phyloP scores from a whole-genome alignment of 2,329 filamentous ascomycete genomes.

The Cladosporium velox region DNA sequence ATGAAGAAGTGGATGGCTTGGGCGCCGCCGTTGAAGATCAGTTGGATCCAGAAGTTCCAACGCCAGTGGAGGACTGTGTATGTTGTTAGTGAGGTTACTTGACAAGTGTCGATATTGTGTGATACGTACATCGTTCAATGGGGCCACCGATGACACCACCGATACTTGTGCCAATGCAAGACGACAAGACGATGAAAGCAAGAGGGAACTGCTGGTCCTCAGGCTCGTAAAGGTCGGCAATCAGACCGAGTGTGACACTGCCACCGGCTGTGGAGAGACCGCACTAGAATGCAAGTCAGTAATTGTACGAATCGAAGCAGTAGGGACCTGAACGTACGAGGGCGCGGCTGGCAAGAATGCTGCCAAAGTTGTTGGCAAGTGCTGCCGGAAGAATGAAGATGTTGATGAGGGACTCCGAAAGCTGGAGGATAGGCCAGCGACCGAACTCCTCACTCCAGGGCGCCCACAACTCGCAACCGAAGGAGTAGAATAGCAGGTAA shows the following conservation, averaged over 20 bases:
- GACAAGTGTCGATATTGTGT: not conserved
- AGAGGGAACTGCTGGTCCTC: conserved; percentile 60
- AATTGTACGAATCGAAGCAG: not conserved
- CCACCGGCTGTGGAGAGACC: conserved; percentile 62
- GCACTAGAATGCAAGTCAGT: conserved; percentile 26
- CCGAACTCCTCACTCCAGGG: conserved; percentile 56
- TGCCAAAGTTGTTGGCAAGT: conserved; percentile 43
- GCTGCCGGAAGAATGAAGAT: conserved; percentile 49
- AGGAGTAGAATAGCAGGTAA: conserved; percentile 52
- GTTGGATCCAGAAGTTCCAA: conserved; percentile 81
- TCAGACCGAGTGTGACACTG: conserved; percentile 62
- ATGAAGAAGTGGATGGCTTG: conserved; percentile 66
- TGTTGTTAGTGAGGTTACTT: not conserved
- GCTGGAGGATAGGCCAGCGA: conserved; percentile 49
- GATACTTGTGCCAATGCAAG: conserved; percentile 26
- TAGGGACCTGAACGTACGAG: conserved; percentile 31
- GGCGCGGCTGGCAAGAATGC: conserved; percentile 44
- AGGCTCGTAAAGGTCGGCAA: conserved; percentile 61
- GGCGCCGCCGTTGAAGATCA: conserved; percentile 71
- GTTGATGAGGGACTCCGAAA: conserved; percentile 51
- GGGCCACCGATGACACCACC: conserved; percentile 28
- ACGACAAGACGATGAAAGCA: conserved; percentile 52
- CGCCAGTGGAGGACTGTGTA: conserved; percentile 59
- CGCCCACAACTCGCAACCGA: conserved; percentile 51
- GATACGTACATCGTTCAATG: conserved; percentile 37